Evolutionary conservation across 164 flowering plant genomes (phyloP).

Genomic region (Magnolia changhungtana): DNA sequence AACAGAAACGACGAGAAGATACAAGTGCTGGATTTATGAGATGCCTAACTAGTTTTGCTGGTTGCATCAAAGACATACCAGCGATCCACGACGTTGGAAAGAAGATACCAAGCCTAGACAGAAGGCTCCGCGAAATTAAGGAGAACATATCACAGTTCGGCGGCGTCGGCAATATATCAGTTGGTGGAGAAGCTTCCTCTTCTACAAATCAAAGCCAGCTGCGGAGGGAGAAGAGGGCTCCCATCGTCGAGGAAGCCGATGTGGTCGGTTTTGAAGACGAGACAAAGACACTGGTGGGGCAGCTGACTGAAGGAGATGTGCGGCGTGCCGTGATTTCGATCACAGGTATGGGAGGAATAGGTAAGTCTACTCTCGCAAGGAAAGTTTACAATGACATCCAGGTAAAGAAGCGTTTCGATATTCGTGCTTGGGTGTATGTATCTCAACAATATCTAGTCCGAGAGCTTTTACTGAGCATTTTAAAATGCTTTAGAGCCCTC

Average conservation of each 20-base stretch:
- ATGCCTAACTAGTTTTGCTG: neutral
- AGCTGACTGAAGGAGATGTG: constrained; percentile 25
- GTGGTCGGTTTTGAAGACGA: constrained; percentile 46
- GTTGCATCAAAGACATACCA: constrained; percentile 21
- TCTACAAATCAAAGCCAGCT: constrained; percentile 6
- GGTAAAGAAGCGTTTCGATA: constrained; percentile 1
- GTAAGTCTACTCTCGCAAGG: constrained; percentile 22
- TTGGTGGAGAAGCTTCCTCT: neutral
- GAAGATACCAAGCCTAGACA: constrained; percentile 34
- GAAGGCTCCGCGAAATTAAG: constrained; percentile 15
- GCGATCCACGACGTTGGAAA: constrained; percentile 22
- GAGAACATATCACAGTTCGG: neutral
- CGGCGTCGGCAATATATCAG: neutral
- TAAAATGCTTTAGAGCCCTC: neutral
- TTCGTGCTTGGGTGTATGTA: constrained; percentile 18
- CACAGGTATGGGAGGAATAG: constrained; percentile 18
- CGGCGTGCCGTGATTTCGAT: constrained; percentile 5
- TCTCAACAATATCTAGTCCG: neutral
- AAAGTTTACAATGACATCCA: constrained; percentile 6
- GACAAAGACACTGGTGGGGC: constrained; percentile 27
- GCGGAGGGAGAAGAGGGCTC: constrained; percentile 25
- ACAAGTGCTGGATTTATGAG: neutral
- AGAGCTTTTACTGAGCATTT: neutral
- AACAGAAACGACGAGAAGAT: neutral
- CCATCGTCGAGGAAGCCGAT: constrained; percentile 33